Evolutionary conservation across 345 rosid species (phyloP).

Genomic region (Theobroma cacao): DNA sequence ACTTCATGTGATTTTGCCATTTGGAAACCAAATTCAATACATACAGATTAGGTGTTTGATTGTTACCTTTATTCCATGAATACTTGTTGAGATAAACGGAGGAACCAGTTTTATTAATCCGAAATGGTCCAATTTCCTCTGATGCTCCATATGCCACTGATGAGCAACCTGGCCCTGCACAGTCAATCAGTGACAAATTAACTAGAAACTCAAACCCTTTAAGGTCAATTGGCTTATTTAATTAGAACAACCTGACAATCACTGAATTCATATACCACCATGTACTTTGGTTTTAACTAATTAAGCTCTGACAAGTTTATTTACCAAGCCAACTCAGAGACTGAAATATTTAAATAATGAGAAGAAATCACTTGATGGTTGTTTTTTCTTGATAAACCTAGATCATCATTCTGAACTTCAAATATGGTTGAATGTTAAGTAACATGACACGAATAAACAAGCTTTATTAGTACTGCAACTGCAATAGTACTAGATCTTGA

Average conservation of each 20-base stretch:
- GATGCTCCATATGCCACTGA: conserved; percentile 97
- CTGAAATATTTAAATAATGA: background rate
- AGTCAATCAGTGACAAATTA: background rate
- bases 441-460: no score
- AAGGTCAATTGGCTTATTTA: background rate
- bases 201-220: background rate
- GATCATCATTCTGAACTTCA: no score
- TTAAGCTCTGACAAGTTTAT: background rate
- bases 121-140: conserved; percentile 93
- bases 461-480: no score
- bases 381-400: no score
- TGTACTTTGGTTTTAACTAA: background rate
- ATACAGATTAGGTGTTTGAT: background rate
- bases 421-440: no score
- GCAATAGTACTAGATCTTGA: no score
- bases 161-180: conserved; percentile 97
- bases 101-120: conserved; percentile 62
- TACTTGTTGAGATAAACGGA: conserved; percentile 62
- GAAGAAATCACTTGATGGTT: background rate
- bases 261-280: background rate
- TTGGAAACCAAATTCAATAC: background rate
- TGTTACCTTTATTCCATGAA: conserved; percentile 74
- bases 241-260: background rate
- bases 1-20: background rate
- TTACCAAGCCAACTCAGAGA: background rate